Evolutionary conservation across 805 yeast genomes (phyloP), one percentile per base, ranked within the genome.

Genomic region (Yarrowia sp.): DNA sequence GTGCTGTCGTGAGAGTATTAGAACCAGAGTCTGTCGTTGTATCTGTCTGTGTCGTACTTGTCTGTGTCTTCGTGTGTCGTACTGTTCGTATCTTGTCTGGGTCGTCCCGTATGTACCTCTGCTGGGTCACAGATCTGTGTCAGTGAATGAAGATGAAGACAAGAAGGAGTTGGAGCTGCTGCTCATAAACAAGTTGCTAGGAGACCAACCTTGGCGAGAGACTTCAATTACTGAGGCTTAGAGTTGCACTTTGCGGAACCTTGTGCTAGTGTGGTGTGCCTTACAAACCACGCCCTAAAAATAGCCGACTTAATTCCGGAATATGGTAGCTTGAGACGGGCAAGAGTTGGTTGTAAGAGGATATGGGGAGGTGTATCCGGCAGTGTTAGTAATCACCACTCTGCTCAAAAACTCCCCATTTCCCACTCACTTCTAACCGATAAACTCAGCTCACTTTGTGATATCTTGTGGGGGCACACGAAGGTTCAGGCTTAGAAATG

Each of bases 201-300:
- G 51, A 26, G 51, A 14, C 14, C 51, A 44, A 44, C 51, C 32
- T 44, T 44, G 46, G 46, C 14, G 51, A 44, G 51, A n/a, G 51
- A 44, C 51, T 44, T 44, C 51, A 44, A 44, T 44, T n/a, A 44
- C 51, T 8, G 32, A n/a, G 16, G 19, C 33, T 44, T 44, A 44
- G 51, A 44, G 51, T 44, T 44, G 32, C 51, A 44, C 51, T 44
- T 44, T 44, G 51, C 17, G 51, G 1, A 41, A 41, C 46, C 46
- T 41, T 21, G 46, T 9, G 17, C 10, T 9, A 3, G 28, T 22
- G 26, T 21, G 26, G 21, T 9, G 51, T 44, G 51, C 33, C 33
- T 26, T 22, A 28, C 46, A 41, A 41, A 21, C 17, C 28, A 8
- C n/a, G 28, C n/a, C n/a, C 51, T 44, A 44, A 44, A 26, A 44